Evolutionary conservation across 179 eudicot genomes (phyloP).

Genomic region (Beta lomatogona): DNA sequence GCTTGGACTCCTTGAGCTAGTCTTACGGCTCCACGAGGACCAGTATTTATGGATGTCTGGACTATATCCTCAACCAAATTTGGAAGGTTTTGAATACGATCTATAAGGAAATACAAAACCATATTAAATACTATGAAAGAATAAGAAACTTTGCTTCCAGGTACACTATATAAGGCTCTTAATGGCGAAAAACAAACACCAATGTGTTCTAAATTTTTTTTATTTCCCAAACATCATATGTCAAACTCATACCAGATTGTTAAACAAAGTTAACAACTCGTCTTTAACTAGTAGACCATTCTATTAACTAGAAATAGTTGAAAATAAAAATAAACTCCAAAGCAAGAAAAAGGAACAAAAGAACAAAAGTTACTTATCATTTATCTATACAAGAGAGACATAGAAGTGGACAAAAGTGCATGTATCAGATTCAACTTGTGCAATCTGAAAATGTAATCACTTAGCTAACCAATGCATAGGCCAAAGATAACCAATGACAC

Average conservation of each 20-base stretch:
- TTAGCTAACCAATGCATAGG: not conserved
- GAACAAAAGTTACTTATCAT: not conserved
- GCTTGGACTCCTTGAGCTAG: constrained; percentile 98
- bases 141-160: not conserved
- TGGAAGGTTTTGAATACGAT: constrained; percentile 76
- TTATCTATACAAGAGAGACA: not conserved
- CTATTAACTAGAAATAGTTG: not conserved
- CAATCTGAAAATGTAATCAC: not conserved
- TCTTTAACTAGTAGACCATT: not conserved
- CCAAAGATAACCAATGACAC: not conserved
- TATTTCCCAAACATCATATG: not conserved
- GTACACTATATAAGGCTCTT: not conserved
- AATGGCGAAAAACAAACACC: not conserved
- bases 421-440: not conserved
- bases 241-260: not conserved
- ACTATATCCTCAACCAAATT: constrained; percentile 83
- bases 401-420: not conserved
- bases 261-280: not conserved
- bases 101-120: constrained; percentile 42
- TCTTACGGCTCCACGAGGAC: constrained; percentile 95
- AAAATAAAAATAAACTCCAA: not conserved
- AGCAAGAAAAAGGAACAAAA: not conserved
- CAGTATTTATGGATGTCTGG: constrained; percentile 88
- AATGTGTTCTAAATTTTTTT: not conserved
- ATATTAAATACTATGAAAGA: not conserved